Conservation (phyloP, 805 yeast species). For the Kodamaea fukazawae region DNA sequence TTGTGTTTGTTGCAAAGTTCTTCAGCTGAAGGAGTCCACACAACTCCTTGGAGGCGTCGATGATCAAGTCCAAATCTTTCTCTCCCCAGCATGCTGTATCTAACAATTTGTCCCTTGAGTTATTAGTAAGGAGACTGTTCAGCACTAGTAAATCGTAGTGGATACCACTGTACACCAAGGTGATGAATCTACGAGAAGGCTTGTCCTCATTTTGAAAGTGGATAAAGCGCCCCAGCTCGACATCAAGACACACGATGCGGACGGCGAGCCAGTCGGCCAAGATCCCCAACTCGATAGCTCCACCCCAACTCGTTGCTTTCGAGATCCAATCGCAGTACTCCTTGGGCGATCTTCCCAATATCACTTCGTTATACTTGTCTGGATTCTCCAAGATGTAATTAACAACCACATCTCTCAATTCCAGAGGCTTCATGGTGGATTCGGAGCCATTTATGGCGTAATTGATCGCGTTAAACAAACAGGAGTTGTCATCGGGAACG, state of each 20-base stretch:
- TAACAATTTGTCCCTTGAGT: conserved; percentile 20
- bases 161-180: conserved; percentile 63
- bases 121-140: conserved; percentile 18
- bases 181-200: conserved; percentile 40
- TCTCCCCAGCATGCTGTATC: conserved; percentile 44
- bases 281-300: conserved; percentile 73
- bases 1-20: conserved; percentile 66
- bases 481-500: conserved; percentile 76
- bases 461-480: conserved; percentile 66
- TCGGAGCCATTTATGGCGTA: conserved; percentile 42
- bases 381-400: conserved; percentile 39
- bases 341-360: conserved; percentile 49
- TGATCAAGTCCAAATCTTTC: conserved; percentile 21
- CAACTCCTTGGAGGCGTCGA: conserved; percentile 37
- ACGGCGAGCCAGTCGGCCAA: conserved; percentile 51
- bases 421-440: conserved; percentile 42
- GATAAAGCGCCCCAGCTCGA: conserved; percentile 58
- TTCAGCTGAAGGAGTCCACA: conserved; percentile 44
- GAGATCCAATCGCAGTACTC: conserved; percentile 63
- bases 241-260: conserved; percentile 59
- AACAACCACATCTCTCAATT: conserved; percentile 53
- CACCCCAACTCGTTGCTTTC: conserved; percentile 71
- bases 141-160: conserved; percentile 68
- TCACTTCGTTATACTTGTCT: conserved; percentile 49
- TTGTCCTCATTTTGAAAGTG: conserved; percentile 44